Conservation (phyloP, 768 basidiomycete species). For the Russula olivacea region DNA sequence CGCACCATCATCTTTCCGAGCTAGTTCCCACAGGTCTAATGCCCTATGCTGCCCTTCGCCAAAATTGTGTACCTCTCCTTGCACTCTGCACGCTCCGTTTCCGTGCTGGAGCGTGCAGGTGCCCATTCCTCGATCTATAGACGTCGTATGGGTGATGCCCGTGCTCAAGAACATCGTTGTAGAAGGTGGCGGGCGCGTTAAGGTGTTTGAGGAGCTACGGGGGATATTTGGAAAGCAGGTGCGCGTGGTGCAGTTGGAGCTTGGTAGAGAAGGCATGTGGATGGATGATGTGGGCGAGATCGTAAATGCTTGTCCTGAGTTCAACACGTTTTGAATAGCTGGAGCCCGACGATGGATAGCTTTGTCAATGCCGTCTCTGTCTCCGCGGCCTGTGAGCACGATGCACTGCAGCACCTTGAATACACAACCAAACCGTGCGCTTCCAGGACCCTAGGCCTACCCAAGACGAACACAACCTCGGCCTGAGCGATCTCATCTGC, state of each 20-base stretch:
- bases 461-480: too few species aligned
- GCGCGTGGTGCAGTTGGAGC: conserved; percentile 12
- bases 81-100: conserved; percentile 15
- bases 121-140: conserved; percentile 19
- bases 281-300: background rate
- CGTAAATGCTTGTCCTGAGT: conserved; percentile 12
- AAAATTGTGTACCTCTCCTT: background rate
- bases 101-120: background rate
- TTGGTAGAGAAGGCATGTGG: background rate
- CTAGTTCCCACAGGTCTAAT: conserved; percentile 17
- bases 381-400: background rate
- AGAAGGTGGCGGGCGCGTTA: background rate
- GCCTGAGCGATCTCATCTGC: too few species aligned
- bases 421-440: too few species aligned
- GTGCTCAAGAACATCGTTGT: conserved; percentile 18
- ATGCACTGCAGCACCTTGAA: conserved; percentile 8
- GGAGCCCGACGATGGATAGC: background rate
- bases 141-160: conserved; percentile 16
- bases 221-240: conserved; percentile 8
- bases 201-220: conserved; percentile 12
- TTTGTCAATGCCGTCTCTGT: too few species aligned
- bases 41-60: background rate
- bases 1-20: conserved; percentile 3
- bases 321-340: conserved; percentile 1
- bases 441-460: too few species aligned